Evolutionary conservation across 1,284 basidiomycete species (phyloP).

Genomic region (Athelia sp.): DNA sequence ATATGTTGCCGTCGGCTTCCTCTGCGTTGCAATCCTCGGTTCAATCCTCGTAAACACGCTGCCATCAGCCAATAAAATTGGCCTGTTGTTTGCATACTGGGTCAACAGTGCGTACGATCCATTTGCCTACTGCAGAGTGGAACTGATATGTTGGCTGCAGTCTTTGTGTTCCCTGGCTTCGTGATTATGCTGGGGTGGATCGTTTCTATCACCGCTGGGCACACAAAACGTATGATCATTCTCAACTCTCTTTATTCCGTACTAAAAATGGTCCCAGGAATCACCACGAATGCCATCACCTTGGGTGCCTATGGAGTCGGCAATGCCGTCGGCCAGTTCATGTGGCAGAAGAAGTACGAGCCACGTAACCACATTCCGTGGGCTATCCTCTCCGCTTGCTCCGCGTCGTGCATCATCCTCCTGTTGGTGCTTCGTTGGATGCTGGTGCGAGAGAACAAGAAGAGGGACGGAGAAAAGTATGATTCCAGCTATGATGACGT

Average conservation of each 20-base stretch:
- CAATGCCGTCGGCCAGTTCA: constrained; percentile 69
- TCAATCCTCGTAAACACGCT: constrained; percentile 64
- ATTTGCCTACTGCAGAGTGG: not conserved
- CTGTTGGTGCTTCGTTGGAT: constrained; percentile 56
- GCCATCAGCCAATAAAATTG: constrained; percentile 62
- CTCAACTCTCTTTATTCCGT: constrained; percentile 5
- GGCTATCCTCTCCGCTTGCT: constrained; percentile 58
- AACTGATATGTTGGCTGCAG: constrained; percentile 24
- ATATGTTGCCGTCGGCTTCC: constrained; percentile 58
- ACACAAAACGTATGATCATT: constrained; percentile 60
- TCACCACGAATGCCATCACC: constrained; percentile 72
- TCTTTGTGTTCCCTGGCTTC: constrained; percentile 67
- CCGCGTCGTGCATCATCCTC: constrained; percentile 44
- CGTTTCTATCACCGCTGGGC: constrained; percentile 61
- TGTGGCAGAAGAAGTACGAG: constrained; percentile 69
- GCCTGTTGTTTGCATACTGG: constrained; percentile 69
- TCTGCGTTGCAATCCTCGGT: constrained; percentile 66
- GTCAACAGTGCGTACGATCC: constrained; percentile 47
- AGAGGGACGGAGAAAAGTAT: constrained; percentile 48
- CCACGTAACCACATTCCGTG: constrained; percentile 68
- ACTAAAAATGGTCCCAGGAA: constrained; percentile 27
- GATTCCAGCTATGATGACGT: constrained; percentile 63
- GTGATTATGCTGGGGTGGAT: constrained; percentile 70
- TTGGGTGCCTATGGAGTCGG: constrained; percentile 69
- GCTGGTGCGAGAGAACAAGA: constrained; percentile 61